phyloP scores from a whole-genome alignment of 163 green algal genomes.

The Scenedesmus sp. region DNA sequence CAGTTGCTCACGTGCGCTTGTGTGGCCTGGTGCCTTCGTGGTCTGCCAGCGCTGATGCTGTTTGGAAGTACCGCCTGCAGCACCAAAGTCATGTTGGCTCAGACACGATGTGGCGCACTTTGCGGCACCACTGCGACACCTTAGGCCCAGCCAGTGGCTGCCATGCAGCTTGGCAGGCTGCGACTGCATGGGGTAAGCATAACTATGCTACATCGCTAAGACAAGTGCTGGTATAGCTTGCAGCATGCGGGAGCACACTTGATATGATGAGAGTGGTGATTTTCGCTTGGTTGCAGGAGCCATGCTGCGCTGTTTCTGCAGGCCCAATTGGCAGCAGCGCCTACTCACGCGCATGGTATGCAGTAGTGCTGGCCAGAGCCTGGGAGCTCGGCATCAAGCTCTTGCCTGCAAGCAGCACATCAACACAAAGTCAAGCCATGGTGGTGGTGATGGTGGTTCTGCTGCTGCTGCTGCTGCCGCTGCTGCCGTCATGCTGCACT shows the following conservation, averaged over 20 bases:
- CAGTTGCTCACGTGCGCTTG: constrained; percentile 67
- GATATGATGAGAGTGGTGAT: neutral
- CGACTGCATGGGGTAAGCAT: too few species aligned
- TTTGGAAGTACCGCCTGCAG: constrained; percentile 83
- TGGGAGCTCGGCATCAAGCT: constrained; percentile 86
- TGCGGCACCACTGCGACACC: neutral
- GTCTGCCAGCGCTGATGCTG: constrained; percentile 61
- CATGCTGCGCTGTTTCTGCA: neutral
- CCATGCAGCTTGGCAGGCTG: neutral
- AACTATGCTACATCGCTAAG: too few species aligned
- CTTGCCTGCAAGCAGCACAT: constrained; percentile 59
- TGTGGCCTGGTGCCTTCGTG: constrained; percentile 84
- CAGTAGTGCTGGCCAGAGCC: constrained; percentile 83
- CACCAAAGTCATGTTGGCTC: neutral
- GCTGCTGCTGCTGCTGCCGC: neutral
- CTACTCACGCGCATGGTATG: constrained; percentile 67
- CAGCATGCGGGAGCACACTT: neutral
- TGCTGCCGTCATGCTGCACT: neutral
- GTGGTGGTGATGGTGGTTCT: neutral
- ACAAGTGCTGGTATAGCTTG: neutral
- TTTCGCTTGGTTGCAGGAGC: neutral
- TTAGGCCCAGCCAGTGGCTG: neutral
- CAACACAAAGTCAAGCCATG: neutral
- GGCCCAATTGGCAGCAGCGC: neutral
- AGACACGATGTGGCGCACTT: neutral